A percentile compares a stretch with the other conserved stretches of the same genome.
Conservation (phyloP, 768 basidiomycete species). For the Naganishia friedmannii region DNA sequence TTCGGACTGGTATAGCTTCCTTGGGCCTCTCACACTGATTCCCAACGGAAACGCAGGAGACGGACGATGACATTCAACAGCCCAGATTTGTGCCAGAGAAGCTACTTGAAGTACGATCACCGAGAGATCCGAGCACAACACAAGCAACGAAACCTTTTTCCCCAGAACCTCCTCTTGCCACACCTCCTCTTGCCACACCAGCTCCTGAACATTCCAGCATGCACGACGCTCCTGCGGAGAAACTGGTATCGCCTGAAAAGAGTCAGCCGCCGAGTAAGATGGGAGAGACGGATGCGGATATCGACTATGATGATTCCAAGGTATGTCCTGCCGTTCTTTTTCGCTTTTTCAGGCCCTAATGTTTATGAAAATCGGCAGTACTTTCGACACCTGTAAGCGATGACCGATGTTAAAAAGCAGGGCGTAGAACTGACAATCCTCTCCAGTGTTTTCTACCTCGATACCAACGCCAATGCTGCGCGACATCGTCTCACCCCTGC, state of each 20-base stretch:
- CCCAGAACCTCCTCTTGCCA: too few relatives aligned
- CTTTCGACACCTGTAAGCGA: slow-evolving; percentile 74
- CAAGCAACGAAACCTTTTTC: not conserved
- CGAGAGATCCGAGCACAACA: not conserved
- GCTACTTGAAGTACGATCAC: not conserved
- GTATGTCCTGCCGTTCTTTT: slow-evolving; percentile 28
- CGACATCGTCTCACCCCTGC: slow-evolving; percentile 61
- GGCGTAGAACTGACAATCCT: not conserved
- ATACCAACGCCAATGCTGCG: slow-evolving; percentile 70
- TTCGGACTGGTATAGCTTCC: not conserved
- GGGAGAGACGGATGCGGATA: slow-evolving; percentile 68
- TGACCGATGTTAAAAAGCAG: not conserved
- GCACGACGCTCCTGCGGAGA: not conserved
- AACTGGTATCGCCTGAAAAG: not conserved
- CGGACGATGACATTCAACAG: slow-evolving; percentile 1
- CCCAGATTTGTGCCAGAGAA: slow-evolving; percentile 17
- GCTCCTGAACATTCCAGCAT: not conserved
- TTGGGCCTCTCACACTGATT: not conserved
- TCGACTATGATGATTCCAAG: slow-evolving; percentile 71
- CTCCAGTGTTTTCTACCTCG: slow-evolving; percentile 79
- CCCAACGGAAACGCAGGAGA: not conserved
- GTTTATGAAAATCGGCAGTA: slow-evolving; percentile 55
- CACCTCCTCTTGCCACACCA: too few relatives aligned
- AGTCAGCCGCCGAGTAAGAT: slow-evolving; percentile 56
- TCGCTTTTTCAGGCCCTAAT: not conserved